Base-by-base conservation (phyloP, 192 early-diverging fungal species). In the Coemansia sp. region DNA sequence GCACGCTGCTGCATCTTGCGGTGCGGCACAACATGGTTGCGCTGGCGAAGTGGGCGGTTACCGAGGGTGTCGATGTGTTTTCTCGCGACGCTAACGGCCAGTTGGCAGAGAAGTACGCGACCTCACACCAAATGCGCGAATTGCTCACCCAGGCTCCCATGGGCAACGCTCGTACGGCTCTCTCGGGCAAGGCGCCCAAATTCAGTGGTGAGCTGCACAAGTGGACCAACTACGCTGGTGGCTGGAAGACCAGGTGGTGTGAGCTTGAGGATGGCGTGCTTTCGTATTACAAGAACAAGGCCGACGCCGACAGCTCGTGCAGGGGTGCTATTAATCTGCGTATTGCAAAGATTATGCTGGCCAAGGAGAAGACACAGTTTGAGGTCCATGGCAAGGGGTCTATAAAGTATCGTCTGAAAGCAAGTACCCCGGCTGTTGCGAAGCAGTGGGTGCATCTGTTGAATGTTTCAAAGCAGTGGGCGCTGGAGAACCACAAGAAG, bases 201-300 rank as follows among this genome's bases (percentile, higher is more conserved):
- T 60, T 78, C 56, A 76, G 73, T 43, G 76, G 77, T 61, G 61
- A 69, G 41, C 85, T 95, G 52, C 71, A 86, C 74, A 95, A 95
- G 71, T 95, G 92, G 92, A 92, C 90, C 61, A 95, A 95, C 82
- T 93, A 92, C 74, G 88, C 91, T 11, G 73, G 85, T 49, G 92
- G 94, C 46, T 95, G 91, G 84, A 89, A 91, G 66, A 72, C 83
- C 45, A 81, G 92, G 40, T 94, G 90, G 85, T 94, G 94, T 71
- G 91, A 90, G 9, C 83, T 95, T 1, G 91, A 93, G 48, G 83
- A 90, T 47, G 90, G 92, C 42, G 89, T 88, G 18, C 74, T 93
- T n/a, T 91, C 90, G 1, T 95, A 95, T 68, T 95, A 89, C 82
- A 90, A 93, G 61, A 87, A 90, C 68, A 82, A 88, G 61, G 88